Percentiles rank a stretch among this genome's conserved stretches.
Evolutionary conservation across 176 grass and related monocot genomes (phyloP).

Genomic region (Ampelocalamus luodianensis): DNA sequence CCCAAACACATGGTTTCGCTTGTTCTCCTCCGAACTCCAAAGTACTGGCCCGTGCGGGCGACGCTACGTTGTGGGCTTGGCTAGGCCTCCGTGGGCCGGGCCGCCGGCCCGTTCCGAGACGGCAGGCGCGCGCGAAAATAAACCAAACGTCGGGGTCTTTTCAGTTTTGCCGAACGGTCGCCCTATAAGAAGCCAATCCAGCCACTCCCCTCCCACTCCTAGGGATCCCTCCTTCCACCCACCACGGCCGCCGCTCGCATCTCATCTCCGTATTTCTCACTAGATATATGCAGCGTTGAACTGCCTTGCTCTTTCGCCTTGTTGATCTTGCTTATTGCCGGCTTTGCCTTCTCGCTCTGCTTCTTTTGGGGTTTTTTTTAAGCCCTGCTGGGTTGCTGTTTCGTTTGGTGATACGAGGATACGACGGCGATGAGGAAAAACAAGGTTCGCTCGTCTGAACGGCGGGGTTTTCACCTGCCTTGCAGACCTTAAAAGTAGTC

Average conservation of each 20-base stretch:
- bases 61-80: too few species aligned
- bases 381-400: not conserved
- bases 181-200: constrained; percentile 1
- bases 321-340: not conserved
- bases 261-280: not conserved
- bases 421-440: constrained; percentile 49
- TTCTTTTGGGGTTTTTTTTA: rapidly evolving
- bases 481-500: constrained; percentile 46
- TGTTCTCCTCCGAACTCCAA: too few species aligned
- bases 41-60: too few species aligned
- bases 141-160: not conserved
- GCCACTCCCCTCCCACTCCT: not conserved
- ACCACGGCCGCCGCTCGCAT: not conserved
- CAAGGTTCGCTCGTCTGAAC: constrained; percentile 56
- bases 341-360: not conserved
- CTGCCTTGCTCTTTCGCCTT: not conserved
- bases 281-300: not conserved
- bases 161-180: too few species aligned
- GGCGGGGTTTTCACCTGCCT: constrained; percentile 20
- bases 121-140: not conserved
- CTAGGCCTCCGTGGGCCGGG: not conserved
- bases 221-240: not conserved
- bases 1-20: too few species aligned
- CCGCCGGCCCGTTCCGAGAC: not conserved
- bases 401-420: not conserved